Percentiles rank a stretch among this genome's conserved stretches.
Evolutionary conservation across 352 stramenopile species (phyloP).

Genomic region (Phytopythium mirpurense): DNA sequence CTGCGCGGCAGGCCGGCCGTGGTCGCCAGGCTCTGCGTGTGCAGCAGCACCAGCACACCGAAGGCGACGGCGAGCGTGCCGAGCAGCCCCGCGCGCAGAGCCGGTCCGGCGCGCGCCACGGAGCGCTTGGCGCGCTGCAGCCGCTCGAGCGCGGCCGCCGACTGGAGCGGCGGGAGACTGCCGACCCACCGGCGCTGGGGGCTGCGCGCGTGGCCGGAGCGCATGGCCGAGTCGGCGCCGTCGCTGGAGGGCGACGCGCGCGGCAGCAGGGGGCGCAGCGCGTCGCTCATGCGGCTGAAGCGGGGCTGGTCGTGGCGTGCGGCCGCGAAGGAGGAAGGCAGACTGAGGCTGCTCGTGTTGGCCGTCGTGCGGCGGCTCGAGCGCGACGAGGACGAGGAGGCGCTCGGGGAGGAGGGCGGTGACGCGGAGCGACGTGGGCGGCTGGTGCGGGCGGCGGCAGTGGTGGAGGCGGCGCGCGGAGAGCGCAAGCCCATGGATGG

Average conservation of each 20-base stretch:
- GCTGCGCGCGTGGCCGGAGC: constrained; percentile 21
- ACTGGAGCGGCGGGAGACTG: neutral
- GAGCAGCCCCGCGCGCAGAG: constrained; percentile 40
- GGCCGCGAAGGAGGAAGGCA: neutral
- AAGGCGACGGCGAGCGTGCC: constrained; percentile 40
- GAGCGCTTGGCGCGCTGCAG: constrained; percentile 22
- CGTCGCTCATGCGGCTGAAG: constrained; percentile 9
- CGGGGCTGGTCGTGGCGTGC: neutral
- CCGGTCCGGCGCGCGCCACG: constrained; percentile 25
- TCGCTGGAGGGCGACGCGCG: constrained; percentile 18
- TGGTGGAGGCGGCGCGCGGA: neutral
- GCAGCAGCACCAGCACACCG: constrained; percentile 62
- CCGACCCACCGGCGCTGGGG: constrained; percentile 1
- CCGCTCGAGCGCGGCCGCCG: constrained; percentile 11
- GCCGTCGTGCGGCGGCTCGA: constrained; percentile 5
- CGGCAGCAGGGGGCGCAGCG: constrained; percentile 17
- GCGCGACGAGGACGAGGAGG: neutral
- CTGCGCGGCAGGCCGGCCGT: constrained; percentile 35
- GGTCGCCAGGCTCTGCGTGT: constrained; percentile 55
- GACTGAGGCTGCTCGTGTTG: constrained; percentile 5
- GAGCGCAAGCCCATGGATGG: neutral
- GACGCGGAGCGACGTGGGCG: neutral
- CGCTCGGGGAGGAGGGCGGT: neutral
- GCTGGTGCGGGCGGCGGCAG: neutral
- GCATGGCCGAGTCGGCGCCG: constrained; percentile 13